Base-by-base conservation (phyloP, 441 rosid species). In the California macrophylla region DNA sequence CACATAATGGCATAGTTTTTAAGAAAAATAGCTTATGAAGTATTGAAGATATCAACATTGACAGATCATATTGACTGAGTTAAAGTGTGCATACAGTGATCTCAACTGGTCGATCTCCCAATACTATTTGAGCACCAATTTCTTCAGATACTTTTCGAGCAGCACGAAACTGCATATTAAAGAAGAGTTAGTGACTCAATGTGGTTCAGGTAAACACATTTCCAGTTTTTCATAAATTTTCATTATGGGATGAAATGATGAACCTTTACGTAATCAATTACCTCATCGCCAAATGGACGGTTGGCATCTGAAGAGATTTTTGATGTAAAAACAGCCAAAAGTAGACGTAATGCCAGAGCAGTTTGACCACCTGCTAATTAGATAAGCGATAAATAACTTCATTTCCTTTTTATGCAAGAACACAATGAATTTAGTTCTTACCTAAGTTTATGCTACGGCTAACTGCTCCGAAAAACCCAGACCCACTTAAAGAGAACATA, bases 251-350 rank as follows among this genome's bases (percentile, higher is more conserved):
- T n/a, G n/a, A n/a, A n/a, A n/a, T n/a, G 56, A 66, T 4, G 40
- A 50, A 20, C 3, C 71, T 34, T 16, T 15, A 66, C 29, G 29
- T 20, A 64, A 50, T 64, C 20, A 38, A 70, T 6, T 78, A 85
- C 97, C 93, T 91, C 98, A 66, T 91, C 91, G 0, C 98, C 96
- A 12, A 89, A 91, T 25, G 93, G 90, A 3, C 88, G 88, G 67
- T 82, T 82, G 66, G 78, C 79, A 74, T 84, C 85, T 13, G 92
- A 86, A 66, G 97, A 91, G 66, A 93, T 73, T 56, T 90, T 88
- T 0, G 94, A 91, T 3, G 97, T 87, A 86, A 89, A 89, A 68
- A 86, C 75, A 2, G 96, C 96, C 67, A 91, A 81, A 69, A 89
- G 94, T 23, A 89, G 84, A 7, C 94, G 86, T 60, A 93, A 82